Base-by-base conservation (phyloP, 352 stramenopile genomes). In the Phytopythium boreale region DNA sequence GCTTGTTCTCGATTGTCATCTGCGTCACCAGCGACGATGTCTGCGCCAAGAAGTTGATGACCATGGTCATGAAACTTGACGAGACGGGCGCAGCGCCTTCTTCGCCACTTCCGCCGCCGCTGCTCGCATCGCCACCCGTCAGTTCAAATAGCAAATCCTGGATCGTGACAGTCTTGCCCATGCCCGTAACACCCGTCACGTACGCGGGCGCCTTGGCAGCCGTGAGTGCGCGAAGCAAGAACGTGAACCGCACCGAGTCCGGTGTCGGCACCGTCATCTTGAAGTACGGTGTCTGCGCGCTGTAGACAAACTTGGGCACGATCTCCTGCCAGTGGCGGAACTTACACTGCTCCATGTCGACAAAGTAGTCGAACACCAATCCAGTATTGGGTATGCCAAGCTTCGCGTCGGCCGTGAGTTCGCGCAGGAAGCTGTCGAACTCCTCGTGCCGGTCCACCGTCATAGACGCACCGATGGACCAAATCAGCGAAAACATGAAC, bases 31-130 rank as follows among this genome's bases (percentile, higher is more conserved):
- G 71, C 19, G 82, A 95, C 29, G 84, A 91, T 0, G 92, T 97
- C 61, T 98, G 92, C 2, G 93, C 93, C 0, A 89, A 97, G 55
- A 97, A 98, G 63, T 97, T 98, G 55, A 98, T 87, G 49, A 89
- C 63, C 56, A 89, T 89, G 20, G 82, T 88, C 84, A 89, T 87
- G 43, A 79, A 89, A 34, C 76, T 86, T 4, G 77, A 87, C 7
- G 70, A 29, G 1, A 71, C 53, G 6, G 72, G 58, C 0, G 71
- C 46, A 9, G 71, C 44, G 1, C 62, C 62, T 7, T 64, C 69
- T 27, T 74, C 78, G 7, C 66, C 62, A 0, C 46, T 69, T 8
- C 39, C 64, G 24, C 72, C 71, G 5, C 39, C 58, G 31, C 72
- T 65, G 0, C 59, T 51, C n/a, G 20, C 61, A 15, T 37, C 60